These are phyloP conservation scores for Neospermospora avenae DNA, from an alignment of 2,329 filamentous ascomycete species.

Conservation along the genomic window DNA sequence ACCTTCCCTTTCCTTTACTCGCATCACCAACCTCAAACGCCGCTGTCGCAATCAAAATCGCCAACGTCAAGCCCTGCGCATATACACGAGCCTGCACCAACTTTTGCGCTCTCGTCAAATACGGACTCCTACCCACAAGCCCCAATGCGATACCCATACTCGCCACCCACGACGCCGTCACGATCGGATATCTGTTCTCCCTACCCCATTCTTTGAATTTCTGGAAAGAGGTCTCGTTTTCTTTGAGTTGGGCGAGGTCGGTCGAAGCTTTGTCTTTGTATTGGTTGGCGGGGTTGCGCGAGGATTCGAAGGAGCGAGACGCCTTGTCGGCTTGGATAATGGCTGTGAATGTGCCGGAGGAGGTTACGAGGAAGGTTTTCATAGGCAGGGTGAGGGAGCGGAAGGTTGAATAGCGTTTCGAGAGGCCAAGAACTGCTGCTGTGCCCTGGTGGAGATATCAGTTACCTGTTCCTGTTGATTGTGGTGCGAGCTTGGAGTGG, in stretches of 20 bases:
- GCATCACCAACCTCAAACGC: slow-evolving; percentile 73
- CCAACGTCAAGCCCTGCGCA: slow-evolving; percentile 67
- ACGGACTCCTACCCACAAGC: slow-evolving; percentile 61
- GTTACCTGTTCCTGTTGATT: neutral
- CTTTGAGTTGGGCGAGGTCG: slow-evolving; percentile 19
- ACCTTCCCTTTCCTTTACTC: slow-evolving; percentile 70
- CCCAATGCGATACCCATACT: slow-evolving; percentile 61
- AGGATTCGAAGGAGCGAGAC: slow-evolving; percentile 67
- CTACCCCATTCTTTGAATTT: slow-evolving; percentile 69
- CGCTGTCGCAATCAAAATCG: slow-evolving; percentile 63
- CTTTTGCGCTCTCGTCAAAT: slow-evolving; percentile 63
- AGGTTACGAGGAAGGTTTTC: slow-evolving; percentile 85
- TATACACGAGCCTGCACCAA: slow-evolving; percentile 74
- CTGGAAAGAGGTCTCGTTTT: slow-evolving; percentile 50
- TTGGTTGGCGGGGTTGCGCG: slow-evolving; percentile 38
- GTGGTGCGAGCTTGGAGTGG: neutral
- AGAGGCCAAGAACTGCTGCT: slow-evolving; percentile 63
- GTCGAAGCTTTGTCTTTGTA: slow-evolving; percentile 31
- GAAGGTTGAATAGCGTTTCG: slow-evolving; percentile 71
- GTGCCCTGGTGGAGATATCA: slow-evolving; percentile 25
- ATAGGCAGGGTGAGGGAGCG: slow-evolving; percentile 82
- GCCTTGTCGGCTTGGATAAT: slow-evolving; percentile 82
- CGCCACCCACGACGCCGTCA: slow-evolving; percentile 64
- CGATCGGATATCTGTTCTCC: slow-evolving; percentile 65
- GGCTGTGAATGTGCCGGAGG: slow-evolving; percentile 76